A percentile compares a stretch with the other conserved stretches of the same genome.
Evolutionary conservation across 2,329 filamentous ascomycete species (phyloP).

Genomic region (Colletotrichum plurivorum): DNA sequence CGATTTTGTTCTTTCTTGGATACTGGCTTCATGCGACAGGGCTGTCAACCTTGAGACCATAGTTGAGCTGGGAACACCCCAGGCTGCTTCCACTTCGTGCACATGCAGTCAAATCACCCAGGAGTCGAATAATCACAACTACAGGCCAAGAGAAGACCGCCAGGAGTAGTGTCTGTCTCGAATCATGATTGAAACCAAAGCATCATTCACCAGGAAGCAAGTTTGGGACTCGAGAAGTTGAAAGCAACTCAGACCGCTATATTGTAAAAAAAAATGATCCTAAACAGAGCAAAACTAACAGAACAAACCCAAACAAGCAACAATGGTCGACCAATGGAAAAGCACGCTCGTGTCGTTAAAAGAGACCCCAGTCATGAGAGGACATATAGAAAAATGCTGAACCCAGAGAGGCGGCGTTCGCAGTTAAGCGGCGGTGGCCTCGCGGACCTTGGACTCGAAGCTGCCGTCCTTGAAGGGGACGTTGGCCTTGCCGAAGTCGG

Average conservation of each 20-base stretch:
- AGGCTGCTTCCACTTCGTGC: too few relatives aligned
- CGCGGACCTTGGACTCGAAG: slow-evolving; percentile 41
- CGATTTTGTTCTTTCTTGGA: too few relatives aligned
- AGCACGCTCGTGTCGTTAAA: slow-evolving; percentile 1
- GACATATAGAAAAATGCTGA: slow-evolving; percentile 11
- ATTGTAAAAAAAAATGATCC: background rate
- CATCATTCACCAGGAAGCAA: background rate
- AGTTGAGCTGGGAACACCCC: too few relatives aligned
- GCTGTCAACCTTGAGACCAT: too few relatives aligned
- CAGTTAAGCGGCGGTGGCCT: slow-evolving; percentile 2
- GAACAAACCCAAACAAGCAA: slow-evolving; percentile 8
- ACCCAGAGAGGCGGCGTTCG: background rate
- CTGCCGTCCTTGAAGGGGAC: slow-evolving; percentile 55
- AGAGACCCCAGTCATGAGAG: slow-evolving; percentile 19
- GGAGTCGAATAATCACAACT: too few relatives aligned
- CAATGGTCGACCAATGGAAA: slow-evolving; percentile 12
- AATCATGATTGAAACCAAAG: background rate
- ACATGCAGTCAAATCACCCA: too few relatives aligned
- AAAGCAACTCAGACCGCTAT: slow-evolving; percentile 6
- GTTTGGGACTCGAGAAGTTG: background rate
- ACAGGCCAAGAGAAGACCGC: too few relatives aligned
- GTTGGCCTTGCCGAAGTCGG: slow-evolving; percentile 58
- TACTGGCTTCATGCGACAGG: too few relatives aligned
- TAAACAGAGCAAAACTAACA: background rate
- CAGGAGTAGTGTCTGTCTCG: too few relatives aligned